Conservation (phyloP, 2,329 filamentous ascomycete genomes). For the Penicillium italicum region DNA sequence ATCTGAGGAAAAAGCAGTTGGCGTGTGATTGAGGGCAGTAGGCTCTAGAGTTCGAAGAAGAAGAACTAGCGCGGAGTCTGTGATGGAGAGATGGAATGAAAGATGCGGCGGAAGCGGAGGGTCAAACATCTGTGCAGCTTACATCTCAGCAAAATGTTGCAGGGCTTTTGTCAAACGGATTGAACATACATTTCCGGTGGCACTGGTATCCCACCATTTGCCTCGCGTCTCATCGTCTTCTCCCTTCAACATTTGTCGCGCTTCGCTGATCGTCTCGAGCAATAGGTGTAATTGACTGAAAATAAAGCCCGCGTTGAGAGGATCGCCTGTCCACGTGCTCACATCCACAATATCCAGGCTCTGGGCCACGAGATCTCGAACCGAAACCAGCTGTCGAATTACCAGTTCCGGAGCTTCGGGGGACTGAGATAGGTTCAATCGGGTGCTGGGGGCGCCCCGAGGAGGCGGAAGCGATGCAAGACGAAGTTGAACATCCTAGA, state of each 20-base stretch:
- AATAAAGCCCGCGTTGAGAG: conserved; percentile 56
- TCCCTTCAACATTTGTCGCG: conserved; percentile 57
- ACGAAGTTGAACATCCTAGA: conserved; percentile 70
- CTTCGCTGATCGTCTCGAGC: conserved; percentile 60
- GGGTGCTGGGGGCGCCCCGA: conserved; percentile 50
- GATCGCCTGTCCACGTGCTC: conserved; percentile 67
- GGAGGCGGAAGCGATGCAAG: conserved; percentile 54
- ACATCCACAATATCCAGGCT: conserved; percentile 79
- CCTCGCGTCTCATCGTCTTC: conserved; percentile 48
- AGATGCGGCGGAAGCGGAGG: conserved; percentile 63
- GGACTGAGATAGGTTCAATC: conserved; percentile 50
- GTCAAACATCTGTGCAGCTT: conserved; percentile 50
- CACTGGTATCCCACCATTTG: conserved; percentile 55
- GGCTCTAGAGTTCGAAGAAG: conserved; percentile 68
- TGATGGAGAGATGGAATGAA: conserved; percentile 68
- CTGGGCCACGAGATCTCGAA: conserved; percentile 75
- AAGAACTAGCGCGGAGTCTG: conserved; percentile 67
- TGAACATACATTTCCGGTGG: conserved; percentile 55
- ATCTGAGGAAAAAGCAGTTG: conserved; percentile 65
- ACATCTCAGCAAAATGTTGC: conserved; percentile 2
- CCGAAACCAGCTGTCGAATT: conserved; percentile 66
- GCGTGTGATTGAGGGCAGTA: conserved; percentile 55
- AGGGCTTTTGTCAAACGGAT: neutral
- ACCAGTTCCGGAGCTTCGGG: conserved; percentile 56
- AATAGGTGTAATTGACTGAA: conserved; percentile 56